A percentile compares a stretch with the other conserved stretches of the same genome.
Conservation (phyloP, 139 green algal genomes). For the Coccomyxa sp. region DNA sequence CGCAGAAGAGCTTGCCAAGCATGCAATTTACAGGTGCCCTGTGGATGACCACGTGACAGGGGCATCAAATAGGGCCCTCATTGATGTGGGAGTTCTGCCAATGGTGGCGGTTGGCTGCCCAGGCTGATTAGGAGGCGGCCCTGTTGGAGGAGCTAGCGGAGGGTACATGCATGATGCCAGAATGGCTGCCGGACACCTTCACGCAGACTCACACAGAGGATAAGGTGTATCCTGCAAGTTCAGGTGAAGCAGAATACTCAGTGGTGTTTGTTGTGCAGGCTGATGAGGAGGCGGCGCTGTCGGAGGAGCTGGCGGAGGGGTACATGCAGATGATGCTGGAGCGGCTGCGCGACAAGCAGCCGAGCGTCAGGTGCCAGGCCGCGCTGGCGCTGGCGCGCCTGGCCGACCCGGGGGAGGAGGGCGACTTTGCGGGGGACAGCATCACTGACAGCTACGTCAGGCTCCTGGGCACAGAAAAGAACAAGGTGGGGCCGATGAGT, state of each 20-base stretch:
- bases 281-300: not conserved
- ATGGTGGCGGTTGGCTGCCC: too few species aligned
- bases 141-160: not conserved
- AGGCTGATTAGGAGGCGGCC: too few species aligned
- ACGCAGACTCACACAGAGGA: too few species aligned
- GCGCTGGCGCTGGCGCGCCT: constrained; percentile 44
- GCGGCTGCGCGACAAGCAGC: constrained; percentile 49
- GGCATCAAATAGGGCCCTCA: too few species aligned
- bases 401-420: constrained; percentile 39
- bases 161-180: too few species aligned
- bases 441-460: constrained; percentile 37
- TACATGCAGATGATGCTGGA: constrained; percentile 42
- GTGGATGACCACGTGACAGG: too few species aligned
- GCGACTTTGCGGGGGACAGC: constrained; percentile 39
- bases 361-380: constrained; percentile 49
- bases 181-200: too few species aligned
- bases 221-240: too few species aligned
- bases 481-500: constrained; percentile 36
- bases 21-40: too few species aligned
- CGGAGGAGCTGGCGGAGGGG: constrained; percentile 29
- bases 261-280: not conserved
- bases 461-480: constrained; percentile 50
- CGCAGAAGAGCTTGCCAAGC: too few species aligned
- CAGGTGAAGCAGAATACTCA: not conserved
- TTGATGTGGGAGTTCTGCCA: too few species aligned